phyloP scores from a whole-genome alignment of 2,329 filamentous ascomycete species.

The Aspergillus quadricinctus region DNA sequence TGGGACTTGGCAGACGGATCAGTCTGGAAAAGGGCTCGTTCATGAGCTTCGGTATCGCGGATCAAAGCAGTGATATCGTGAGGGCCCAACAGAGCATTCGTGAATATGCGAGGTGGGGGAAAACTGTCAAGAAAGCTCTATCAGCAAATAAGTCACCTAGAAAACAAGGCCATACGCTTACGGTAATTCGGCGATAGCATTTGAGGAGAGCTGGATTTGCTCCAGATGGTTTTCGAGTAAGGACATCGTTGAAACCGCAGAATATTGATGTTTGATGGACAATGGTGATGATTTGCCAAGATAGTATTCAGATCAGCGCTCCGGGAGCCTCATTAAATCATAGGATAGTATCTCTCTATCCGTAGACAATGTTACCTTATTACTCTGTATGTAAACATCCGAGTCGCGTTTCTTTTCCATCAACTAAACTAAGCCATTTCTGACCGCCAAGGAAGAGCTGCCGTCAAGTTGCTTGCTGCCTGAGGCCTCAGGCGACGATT shows the following conservation, averaged over 20 bases:
- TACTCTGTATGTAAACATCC: neutral
- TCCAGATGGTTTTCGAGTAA: conserved; percentile 67
- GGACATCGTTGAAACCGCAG: conserved; percentile 52
- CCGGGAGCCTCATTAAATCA: neutral
- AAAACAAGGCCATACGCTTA: conserved; percentile 39
- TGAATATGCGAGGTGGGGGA: conserved; percentile 87
- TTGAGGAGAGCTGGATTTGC: conserved; percentile 71
- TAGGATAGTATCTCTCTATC: neutral
- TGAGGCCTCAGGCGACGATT: conserved; percentile 1
- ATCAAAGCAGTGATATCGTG: conserved; percentile 94
- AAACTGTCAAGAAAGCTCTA: conserved; percentile 55
- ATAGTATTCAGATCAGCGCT: neutral
- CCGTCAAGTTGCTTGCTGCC: neutral
- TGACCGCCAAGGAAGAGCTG: conserved; percentile 3
- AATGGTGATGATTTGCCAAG: neutral
- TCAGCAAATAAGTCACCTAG: conserved; percentile 5
- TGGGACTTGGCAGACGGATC: conserved; percentile 60
- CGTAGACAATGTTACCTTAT: neutral
- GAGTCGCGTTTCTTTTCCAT: neutral
- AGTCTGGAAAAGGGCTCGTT: conserved; percentile 90
- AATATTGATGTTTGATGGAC: neutral
- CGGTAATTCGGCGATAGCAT: conserved; percentile 71
- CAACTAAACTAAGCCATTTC: neutral
- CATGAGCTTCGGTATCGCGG: conserved; percentile 89
- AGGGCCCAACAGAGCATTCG: conserved; percentile 80